Conservation (phyloP, 2,329 filamentous ascomycete species). For the Lachnellula occidentalis region DNA sequence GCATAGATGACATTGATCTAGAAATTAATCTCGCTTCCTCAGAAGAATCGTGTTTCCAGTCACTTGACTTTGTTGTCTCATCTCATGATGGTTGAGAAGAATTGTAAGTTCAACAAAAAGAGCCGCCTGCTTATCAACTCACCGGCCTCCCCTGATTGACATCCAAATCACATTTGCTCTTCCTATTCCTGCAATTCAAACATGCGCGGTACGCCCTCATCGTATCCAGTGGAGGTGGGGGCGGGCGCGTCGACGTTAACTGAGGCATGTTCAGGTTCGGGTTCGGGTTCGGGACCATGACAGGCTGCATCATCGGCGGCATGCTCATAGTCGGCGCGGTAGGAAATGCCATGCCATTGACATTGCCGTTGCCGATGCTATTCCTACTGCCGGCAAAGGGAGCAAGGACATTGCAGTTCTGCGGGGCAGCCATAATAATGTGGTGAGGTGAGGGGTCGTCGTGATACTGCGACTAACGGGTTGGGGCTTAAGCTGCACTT, state of each 20-base stretch:
- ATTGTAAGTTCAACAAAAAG: neutral
- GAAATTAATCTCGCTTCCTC: too few species aligned
- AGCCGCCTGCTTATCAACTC: constrained; percentile 3
- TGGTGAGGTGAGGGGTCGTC: neutral
- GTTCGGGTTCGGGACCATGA: neutral
- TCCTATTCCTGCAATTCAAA: constrained; percentile 29
- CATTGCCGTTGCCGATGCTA: neutral
- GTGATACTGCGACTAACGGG: neutral
- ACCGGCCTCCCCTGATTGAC: constrained; percentile 28
- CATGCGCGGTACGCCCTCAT: constrained; percentile 32
- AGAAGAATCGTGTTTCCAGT: neutral
- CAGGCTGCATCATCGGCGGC: neutral
- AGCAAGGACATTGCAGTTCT: neutral
- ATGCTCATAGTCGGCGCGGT: neutral
- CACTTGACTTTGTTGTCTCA: neutral
- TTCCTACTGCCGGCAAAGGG: neutral
- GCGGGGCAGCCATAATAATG: neutral
- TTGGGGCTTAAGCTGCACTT: neutral
- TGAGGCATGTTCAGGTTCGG: neutral
- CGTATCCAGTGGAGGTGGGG: constrained; percentile 20
- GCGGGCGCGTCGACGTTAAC: constrained; percentile 1
- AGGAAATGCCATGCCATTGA: neutral
- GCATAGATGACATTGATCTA: too few species aligned
- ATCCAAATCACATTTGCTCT: constrained; percentile 31
- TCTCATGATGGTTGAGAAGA: neutral